These are phyloP conservation scores for Talaromyces sp. DNA, from an alignment of 2,329 filamentous ascomycete genomes.

Conservation along the genomic window DNA sequence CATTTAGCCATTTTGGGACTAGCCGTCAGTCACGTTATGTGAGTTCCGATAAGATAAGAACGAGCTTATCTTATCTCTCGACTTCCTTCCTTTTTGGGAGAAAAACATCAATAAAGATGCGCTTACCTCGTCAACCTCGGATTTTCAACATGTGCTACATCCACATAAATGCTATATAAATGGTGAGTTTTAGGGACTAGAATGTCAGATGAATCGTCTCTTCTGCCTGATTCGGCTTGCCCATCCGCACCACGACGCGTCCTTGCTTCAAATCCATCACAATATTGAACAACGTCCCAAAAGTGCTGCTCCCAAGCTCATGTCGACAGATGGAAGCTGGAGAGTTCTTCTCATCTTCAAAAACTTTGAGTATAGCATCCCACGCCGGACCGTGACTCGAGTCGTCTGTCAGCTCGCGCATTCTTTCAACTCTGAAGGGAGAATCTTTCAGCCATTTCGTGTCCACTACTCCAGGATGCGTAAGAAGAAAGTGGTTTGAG, in stretches of 20 bases:
- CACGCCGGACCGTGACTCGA: not conserved
- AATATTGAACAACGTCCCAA: constrained; percentile 15
- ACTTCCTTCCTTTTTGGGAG: not conserved
- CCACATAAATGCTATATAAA: too few species aligned
- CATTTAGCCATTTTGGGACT: not conserved
- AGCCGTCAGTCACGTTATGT: not conserved
- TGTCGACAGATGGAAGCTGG: constrained; percentile 6
- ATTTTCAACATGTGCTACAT: not conserved
- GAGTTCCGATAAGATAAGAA: not conserved
- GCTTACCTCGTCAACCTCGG: not conserved
- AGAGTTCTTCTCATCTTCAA: constrained; percentile 12
- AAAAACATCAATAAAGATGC: not conserved
- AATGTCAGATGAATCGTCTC: not conserved
- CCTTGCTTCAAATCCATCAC: constrained; percentile 2
- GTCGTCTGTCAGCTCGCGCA: not conserved
- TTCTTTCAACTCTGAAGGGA: not conserved
- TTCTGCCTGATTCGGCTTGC: constrained; percentile 4
- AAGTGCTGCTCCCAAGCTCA: not conserved
- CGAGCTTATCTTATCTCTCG: not conserved
- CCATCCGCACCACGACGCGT: constrained; percentile 7
- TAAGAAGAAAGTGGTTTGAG: constrained; percentile 10
- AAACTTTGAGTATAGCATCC: not conserved
- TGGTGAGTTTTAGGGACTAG: not conserved
- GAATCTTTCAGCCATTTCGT: constrained; percentile 10
- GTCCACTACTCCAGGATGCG: not conserved